Base-by-base conservation (phyloP, 805 yeast species). In the Yarrowia sp. region DNA sequence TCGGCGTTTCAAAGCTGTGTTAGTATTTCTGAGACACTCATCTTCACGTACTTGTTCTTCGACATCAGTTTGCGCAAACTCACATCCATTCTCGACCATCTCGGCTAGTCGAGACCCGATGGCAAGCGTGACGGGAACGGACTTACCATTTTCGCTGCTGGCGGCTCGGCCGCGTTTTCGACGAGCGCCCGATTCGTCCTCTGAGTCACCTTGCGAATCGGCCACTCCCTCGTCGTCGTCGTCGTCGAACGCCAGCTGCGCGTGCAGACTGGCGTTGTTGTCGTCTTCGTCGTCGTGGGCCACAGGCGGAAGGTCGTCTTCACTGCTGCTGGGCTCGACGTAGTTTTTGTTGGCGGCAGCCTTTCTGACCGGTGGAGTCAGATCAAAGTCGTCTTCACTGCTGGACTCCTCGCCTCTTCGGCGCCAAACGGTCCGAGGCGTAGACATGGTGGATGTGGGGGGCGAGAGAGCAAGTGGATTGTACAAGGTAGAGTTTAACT, bases 121-220 rank as follows among this genome's bases (percentile, higher is more conserved):
- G 36, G 68, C 58, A 60, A 71, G 61, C 42, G 64, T 70, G 20
- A 71, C 70, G 33, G 73, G 72, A 9, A 58, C 64, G 34, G 64
- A 58, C 39, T 42, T 39, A 40, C 50, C 64, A 33, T 43, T 39
- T 14, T 38, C 61, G 61, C 42, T 40, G 61, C 47, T 24, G 9
- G 61, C 44, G 5, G 60, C 47, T 58, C 64, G 33, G 15, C 33
- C 39, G 64, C 64, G 64, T 33, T 58, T 58, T 17, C 49, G 50
- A 8, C 39, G 42, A 20, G 15, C n/a, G 19, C 9, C 30, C 12
- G 30, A 24, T 24, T 40, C 49, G 5, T 39, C 61, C 2, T 19
- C 49, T 15, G 52, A 30, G 10, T 30, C 52, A 12, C 14, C 19
- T 13, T 47, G 52, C 20, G 36, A 33, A 17, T 36, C 42, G n/a